phyloP scores from a whole-genome alignment of 352 stramenopile genomes.

The Globisporangium iwayamae region DNA sequence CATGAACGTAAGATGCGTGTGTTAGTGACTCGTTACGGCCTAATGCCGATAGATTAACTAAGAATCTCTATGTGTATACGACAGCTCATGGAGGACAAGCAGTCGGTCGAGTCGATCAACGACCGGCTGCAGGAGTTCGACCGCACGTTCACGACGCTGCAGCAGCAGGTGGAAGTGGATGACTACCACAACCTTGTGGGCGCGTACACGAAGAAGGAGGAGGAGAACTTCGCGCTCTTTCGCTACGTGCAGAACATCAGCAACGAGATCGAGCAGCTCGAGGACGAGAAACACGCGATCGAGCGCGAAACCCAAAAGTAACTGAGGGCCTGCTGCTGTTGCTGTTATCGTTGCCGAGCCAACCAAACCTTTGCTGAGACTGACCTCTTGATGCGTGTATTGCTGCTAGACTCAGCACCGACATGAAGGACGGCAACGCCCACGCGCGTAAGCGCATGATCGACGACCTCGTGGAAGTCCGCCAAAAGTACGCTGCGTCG shows the following conservation, averaged over 20 bases:
- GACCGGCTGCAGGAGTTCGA: conserved; percentile 75
- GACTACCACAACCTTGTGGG: conserved; percentile 59
- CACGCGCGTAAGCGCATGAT: conserved; percentile 70
- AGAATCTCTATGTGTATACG: not conserved
- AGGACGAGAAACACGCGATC: conserved; percentile 66
- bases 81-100: conserved; percentile 68
- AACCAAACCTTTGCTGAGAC: no score
- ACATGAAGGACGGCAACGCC: conserved; percentile 64
- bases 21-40: not conserved
- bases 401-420: conserved; percentile 36
- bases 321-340: not conserved
- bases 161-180: conserved; percentile 62
- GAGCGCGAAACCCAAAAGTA: conserved; percentile 64
- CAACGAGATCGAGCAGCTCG: conserved; percentile 78
- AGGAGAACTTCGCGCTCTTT: conserved; percentile 80
- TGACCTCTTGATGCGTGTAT: not conserved
- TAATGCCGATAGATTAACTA: not conserved
- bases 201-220: conserved; percentile 68
- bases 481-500: conserved; percentile 44
- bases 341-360: not conserved
- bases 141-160: conserved; percentile 51
- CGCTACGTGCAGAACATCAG: conserved; percentile 78
- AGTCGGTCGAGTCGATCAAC: conserved; percentile 63
- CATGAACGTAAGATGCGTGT: conserved; percentile 30
- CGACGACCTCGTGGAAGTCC: conserved; percentile 64